Percentiles rank a stretch among this genome's conserved stretches.
Evolutionary conservation across 2,329 filamentous ascomycete genomes (phyloP).

Genomic region (Neopestalotiopsis clavispora): DNA sequence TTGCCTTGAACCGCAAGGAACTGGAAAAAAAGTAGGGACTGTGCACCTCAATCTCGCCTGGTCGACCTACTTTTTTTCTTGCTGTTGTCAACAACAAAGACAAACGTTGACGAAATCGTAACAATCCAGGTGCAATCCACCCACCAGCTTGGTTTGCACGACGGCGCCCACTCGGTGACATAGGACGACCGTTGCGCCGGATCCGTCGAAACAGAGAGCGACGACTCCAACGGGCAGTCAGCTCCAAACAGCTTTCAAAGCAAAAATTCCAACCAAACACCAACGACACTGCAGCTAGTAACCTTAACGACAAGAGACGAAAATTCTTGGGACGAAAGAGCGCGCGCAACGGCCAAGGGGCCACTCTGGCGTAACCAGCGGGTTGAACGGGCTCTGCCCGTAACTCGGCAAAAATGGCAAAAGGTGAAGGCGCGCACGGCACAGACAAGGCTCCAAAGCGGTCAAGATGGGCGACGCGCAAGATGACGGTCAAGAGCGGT

Average conservation of each 20-base stretch:
- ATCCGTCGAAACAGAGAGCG: background rate
- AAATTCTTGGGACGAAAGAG: background rate
- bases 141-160: background rate
- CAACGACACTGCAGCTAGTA: background rate
- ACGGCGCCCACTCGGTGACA: background rate
- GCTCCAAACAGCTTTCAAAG: background rate
- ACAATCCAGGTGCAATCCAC: background rate
- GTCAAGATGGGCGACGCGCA: constrained; percentile 95
- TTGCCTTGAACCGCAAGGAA: constrained; percentile 3
- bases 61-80: background rate
- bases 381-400: constrained; percentile 50
- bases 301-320: background rate
- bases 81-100: background rate
- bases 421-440: constrained; percentile 32
- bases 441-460: constrained; percentile 55
- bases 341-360: constrained; percentile 32
- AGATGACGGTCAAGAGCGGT: constrained; percentile 76
- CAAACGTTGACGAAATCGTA: background rate
- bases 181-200: background rate
- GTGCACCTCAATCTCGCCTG: constrained; percentile 2
- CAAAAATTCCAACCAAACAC: background rate
- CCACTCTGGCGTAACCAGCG: constrained; percentile 46
- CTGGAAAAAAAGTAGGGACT: constrained; percentile 4
- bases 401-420: constrained; percentile 41
- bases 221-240: background rate